Base-by-base conservation (phyloP, 345 rosid species). In the Hirschfeldia incana region DNA sequence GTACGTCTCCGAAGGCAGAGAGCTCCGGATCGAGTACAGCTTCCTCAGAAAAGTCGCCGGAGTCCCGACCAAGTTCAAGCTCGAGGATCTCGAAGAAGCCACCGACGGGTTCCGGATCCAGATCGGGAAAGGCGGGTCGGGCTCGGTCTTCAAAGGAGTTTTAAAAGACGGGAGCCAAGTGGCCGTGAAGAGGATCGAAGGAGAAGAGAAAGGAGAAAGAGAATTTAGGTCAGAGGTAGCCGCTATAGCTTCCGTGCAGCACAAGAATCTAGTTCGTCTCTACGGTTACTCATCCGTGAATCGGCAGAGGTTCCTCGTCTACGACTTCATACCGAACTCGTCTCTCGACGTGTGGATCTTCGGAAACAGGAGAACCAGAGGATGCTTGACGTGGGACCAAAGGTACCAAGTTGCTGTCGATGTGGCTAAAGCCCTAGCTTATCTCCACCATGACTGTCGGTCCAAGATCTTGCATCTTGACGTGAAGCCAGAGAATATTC, bases 31-130 rank as follows among this genome's bases (percentile, higher is more conserved):
- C 15, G 97, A 94, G 70, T 94, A 90, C 77, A 94, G 97, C 73
- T 92, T 94, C 61, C 81, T 94, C 1, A 62, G 98, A 63, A 90
- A 89, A 85, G 97, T 94, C 26, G 96, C 98, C 0, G 96, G 97
- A 4, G 85, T 92, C 13, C 97, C 98, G 0, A 90, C 80, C 2
- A 90, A 83, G 65, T 94, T 90, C 79, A 80, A 84, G 39, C 78
- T 69, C 78, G 87, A 81, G 51, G 97, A 94, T 75, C 83, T 94
- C 0, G 97, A 90, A 70, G 93, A 89, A 65, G 98, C 97, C 4
- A 92, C 97, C 0, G 91, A 88, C 15, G 82, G 87, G 69, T 94
- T 92, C 75, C 79, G 76, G 21, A 74, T 87, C 2, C 64, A 85
- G 59, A 65, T 91, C 29, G 97, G 97, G 5, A 84, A 74, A 69